Base-by-base conservation (phyloP, 345 rosid genomes). In the Boechera stricta region DNA sequence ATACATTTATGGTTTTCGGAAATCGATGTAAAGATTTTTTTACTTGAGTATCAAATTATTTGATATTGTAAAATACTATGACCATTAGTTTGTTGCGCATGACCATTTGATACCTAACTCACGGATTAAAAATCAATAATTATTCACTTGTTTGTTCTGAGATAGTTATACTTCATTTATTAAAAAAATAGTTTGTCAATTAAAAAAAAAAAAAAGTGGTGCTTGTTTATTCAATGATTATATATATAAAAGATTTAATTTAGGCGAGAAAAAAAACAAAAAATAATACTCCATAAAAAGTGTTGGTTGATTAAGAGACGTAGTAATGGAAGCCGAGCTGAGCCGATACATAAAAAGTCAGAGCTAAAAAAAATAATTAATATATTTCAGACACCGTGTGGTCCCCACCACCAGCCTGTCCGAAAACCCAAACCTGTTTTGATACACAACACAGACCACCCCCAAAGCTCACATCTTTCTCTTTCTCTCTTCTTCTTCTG, bases 341-440 rank as follows among this genome's bases (percentile, higher is more conserved):
- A 68, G 71, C 65, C 60, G 56, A 51, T 45, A 12, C 6, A 2
- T 7, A 63, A 24, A 48, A 73, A 79, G 78, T 67, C 74, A 79
- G 76, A 77, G 65, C 77, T 67, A 61, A 61, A 58, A 58, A 67
- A 60, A 60, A 67, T 52, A 61, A 53, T 61, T 24, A 59, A 21
- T 13, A 4, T 29, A 10, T 44, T 44, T 12, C 71, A 62, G 71
- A 60, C 82, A 79, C 78, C 82, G 74, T 68, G 79, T 79, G 13
- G 78, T 53, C 78, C 70, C 82, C 55, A 67, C 74, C 82, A 74
- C 82, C 82, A 79, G 82, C 67, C 79, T 79, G 82, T 79, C 78
- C 71, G 65, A 73, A 72, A 60, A 67, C 67, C 75, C 67, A 78
- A 78, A 62, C 53, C 3, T 72, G 64, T 58, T 72, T 67, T 73